phyloP scores from a whole-genome alignment of 306 rosid species.

The Trifolium repens region DNA sequence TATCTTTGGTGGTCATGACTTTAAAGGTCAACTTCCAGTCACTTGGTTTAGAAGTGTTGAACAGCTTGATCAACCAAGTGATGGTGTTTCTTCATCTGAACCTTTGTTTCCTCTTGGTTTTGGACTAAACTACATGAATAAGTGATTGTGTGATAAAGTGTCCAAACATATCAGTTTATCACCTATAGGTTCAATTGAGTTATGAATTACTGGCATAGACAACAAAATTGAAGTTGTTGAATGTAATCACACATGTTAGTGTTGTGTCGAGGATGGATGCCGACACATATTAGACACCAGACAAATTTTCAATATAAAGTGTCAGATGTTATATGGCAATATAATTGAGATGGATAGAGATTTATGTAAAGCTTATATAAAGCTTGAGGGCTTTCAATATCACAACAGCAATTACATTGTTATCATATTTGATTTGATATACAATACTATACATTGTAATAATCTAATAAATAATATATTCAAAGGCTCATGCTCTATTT shows the following conservation, averaged over 20 bases:
- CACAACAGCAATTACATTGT: background rate
- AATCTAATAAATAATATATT: no score
- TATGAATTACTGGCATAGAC: background rate
- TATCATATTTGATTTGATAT: no score
- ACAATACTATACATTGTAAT: no score
- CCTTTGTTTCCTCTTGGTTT: conserved; percentile 83
- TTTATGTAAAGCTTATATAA: conserved; percentile 5
- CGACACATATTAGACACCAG: background rate
- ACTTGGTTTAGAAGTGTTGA: conserved; percentile 73
- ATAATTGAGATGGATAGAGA: conserved; percentile 5
- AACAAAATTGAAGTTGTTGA: background rate
- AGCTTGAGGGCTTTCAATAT: background rate
- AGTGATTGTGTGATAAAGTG: background rate
- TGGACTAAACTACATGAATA: conserved; percentile 42
- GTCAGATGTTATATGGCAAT: background rate
- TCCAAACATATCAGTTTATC: background rate
- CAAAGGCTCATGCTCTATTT: no score
- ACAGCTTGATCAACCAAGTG: conserved; percentile 56
- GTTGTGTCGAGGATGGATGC: background rate
- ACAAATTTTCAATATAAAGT: background rate
- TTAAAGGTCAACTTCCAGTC: conserved; percentile 71
- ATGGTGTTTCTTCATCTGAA: conserved; percentile 47
- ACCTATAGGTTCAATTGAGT: conserved; percentile 11
- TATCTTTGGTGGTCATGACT: conserved; percentile 75
- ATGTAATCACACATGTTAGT: background rate